Conservation (phyloP, 225 moss, liverwort and hornwort genomes). For the Polytrichum commune region DNA sequence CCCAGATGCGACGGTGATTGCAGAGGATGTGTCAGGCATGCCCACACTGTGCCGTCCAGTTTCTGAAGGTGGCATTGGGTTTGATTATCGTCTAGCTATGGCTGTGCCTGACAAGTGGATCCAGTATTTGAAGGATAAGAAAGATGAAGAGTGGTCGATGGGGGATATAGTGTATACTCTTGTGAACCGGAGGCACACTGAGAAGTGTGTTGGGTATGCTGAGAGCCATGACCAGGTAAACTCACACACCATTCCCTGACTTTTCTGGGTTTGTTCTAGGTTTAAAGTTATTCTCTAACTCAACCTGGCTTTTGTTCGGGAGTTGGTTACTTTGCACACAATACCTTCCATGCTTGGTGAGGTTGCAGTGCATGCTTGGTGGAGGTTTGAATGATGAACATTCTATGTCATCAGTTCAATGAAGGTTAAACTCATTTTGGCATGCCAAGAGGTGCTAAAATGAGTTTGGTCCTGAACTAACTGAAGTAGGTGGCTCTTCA, state of each 20-base stretch:
- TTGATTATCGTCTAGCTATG: slow-evolving; percentile 91
- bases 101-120: slow-evolving; percentile 98
- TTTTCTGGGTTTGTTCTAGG: background rate
- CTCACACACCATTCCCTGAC: too few species aligned
- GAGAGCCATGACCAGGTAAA: slow-evolving; percentile 95
- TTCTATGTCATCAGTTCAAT: too few species aligned
- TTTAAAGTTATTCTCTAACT: background rate
- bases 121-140: slow-evolving; percentile 79
- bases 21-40: slow-evolving; percentile 97
- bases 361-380: too few species aligned
- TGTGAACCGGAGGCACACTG: slow-evolving; percentile 71
- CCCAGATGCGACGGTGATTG: slow-evolving; percentile 81
- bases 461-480: too few species aligned
- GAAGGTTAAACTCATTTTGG: too few species aligned
- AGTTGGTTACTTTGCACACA: too few species aligned
- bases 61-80: slow-evolving; percentile 81
- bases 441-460: too few species aligned
- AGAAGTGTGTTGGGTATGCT: slow-evolving; percentile 82
- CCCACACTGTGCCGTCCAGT: slow-evolving; percentile 87
- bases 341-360: too few species aligned
- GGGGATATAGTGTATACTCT: slow-evolving; percentile 82
- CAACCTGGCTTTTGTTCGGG: too few species aligned
- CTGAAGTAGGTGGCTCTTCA: too few species aligned
- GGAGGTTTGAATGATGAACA: too few species aligned
- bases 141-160: slow-evolving; percentile 92